Evolutionary conservation across 2,329 filamentous ascomycete genomes (phyloP).

Genomic region (Tolypocladium ovalisporum): DNA sequence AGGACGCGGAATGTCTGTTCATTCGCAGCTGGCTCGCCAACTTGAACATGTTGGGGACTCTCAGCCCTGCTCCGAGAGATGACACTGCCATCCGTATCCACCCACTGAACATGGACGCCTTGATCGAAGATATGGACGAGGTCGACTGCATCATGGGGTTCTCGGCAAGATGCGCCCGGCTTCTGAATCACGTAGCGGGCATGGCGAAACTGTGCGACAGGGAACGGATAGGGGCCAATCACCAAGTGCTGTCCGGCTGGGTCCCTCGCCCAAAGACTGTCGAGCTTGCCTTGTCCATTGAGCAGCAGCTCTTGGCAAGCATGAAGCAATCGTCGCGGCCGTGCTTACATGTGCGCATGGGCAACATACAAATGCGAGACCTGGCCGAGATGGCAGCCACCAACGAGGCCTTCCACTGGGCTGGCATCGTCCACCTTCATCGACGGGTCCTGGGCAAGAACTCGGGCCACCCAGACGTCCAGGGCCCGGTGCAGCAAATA

Average conservation of each 20-base stretch:
- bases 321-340: conserved; percentile 29
- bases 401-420: conserved; percentile 72
- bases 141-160: conserved; percentile 66
- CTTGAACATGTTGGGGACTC: conserved; percentile 65
- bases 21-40: conserved; percentile 77
- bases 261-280: conserved; percentile 31
- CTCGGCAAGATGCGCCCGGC: conserved; percentile 58
- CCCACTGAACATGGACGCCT: background rate
- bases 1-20: conserved; percentile 58
- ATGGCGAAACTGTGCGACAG: conserved; percentile 59
- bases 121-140: conserved; percentile 32
- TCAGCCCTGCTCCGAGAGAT: conserved; percentile 43
- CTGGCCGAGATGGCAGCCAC: conserved; percentile 56
- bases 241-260: conserved; percentile 37
- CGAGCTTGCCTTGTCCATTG: conserved; percentile 46
- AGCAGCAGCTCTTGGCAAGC: conserved; percentile 50
- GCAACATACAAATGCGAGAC: conserved; percentile 42
- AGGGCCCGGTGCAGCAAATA: conserved; percentile 51
- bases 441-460: conserved; percentile 58
- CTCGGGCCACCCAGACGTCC: conserved; percentile 47
- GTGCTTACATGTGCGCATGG: conserved; percentile 35
- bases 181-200: conserved; percentile 66
- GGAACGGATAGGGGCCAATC: conserved; percentile 45
- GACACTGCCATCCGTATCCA: background rate
- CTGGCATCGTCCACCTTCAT: conserved; percentile 64